Percentiles rank a stretch among this genome's conserved stretches.
phyloP scores from a whole-genome alignment of 2,329 filamentous ascomycete genomes.

The Penicillium sp. region DNA sequence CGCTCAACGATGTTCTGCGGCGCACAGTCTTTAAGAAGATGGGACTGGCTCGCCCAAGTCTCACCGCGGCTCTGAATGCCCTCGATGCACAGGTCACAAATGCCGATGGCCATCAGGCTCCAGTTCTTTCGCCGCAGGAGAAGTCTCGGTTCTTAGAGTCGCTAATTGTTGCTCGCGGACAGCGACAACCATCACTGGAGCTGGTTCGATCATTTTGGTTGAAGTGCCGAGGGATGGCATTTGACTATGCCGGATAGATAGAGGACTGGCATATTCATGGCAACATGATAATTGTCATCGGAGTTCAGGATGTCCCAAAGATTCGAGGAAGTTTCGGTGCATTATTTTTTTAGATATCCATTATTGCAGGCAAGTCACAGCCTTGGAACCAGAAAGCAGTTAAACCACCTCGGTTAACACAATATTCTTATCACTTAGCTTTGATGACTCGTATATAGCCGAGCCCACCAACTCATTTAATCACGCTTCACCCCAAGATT shows the following conservation, averaged over 20 bases:
- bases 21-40: constrained; percentile 43
- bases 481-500: too few species aligned
- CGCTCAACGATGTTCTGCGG: constrained; percentile 42
- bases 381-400: background rate
- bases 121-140: constrained; percentile 33
- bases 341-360: background rate
- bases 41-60: constrained; percentile 37
- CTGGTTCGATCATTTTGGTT: constrained; percentile 45
- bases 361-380: background rate
- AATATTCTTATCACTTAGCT: too few species aligned
- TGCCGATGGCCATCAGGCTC: constrained; percentile 16
- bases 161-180: constrained; percentile 39
- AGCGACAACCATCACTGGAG: constrained; percentile 36
- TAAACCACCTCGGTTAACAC: too few species aligned
- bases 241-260: constrained; percentile 37
- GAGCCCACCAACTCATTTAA: too few species aligned
- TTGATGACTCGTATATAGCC: too few species aligned
- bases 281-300: background rate
- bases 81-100: constrained; percentile 24
- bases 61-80: constrained; percentile 36
- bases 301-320: background rate
- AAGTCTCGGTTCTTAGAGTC: constrained; percentile 43
- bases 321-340: background rate
- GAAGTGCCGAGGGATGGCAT: constrained; percentile 42
- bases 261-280: background rate